A percentile compares a stretch with the other conserved stretches of the same genome.
phyloP scores from a whole-genome alignment of 768 basidiomycete species.

The Amanita molliuscula region DNA sequence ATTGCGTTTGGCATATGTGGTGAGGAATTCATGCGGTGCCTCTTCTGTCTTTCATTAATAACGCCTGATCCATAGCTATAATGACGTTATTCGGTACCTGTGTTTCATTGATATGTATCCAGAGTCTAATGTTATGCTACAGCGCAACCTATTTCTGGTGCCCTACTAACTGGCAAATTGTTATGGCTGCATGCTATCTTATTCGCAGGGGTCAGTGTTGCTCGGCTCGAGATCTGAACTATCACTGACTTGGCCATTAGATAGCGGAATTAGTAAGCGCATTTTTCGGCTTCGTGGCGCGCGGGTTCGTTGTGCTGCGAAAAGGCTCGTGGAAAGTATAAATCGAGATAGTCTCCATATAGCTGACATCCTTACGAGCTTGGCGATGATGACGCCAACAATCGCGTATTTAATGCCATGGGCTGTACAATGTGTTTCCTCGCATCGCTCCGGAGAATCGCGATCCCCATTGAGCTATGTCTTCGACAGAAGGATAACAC shows the following conservation, averaged over 20 bases:
- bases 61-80: slow-evolving; percentile 9
- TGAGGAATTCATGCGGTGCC: slow-evolving; percentile 9
- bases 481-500: no score
- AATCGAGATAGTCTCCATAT: not conserved
- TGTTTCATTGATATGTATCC: not conserved
- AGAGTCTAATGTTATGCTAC: not conserved
- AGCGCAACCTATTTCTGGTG: slow-evolving; percentile 42
- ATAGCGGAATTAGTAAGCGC: not conserved
- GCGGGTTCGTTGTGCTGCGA: not conserved
- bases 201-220: slow-evolving; percentile 4
- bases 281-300: not conserved
- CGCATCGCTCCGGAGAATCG: no score
- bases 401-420: no score
- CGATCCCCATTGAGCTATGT: no score
- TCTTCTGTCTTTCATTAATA: not conserved
- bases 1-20: slow-evolving; percentile 33
- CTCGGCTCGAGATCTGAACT: not conserved
- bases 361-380: not conserved
- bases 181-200: slow-evolving; percentile 26
- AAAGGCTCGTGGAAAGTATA: slow-evolving; percentile 1
- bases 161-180: slow-evolving; percentile 32
- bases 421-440: no score
- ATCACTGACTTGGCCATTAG: not conserved
- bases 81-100: slow-evolving; percentile 26
- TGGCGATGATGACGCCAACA: not conserved